These are phyloP conservation scores for Plasmodium falciparum DNA, from an alignment of 169 alveolate genomes.

Conservation along the genomic window DNA sequence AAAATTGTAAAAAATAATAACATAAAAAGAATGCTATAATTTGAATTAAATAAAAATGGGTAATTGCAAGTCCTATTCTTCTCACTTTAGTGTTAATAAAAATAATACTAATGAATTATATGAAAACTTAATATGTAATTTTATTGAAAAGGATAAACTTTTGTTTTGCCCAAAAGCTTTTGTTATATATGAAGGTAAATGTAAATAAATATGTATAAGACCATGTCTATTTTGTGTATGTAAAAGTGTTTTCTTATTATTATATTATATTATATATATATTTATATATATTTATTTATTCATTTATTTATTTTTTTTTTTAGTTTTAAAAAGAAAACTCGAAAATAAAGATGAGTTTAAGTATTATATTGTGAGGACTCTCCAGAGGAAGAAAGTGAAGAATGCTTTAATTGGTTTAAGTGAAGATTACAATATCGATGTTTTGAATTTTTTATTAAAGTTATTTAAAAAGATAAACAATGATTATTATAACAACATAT, in stretches of 20 bases:
- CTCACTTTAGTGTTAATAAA: slow-evolving; percentile 43
- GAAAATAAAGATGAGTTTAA: slow-evolving; percentile 43
- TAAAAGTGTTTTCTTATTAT: no score
- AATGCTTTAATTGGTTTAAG: slow-evolving; percentile 39
- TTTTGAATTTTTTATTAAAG: slow-evolving; percentile 65
- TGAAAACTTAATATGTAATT: slow-evolving; percentile 71
- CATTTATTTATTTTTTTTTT: not conserved
- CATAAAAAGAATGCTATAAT: slow-evolving; percentile 1
- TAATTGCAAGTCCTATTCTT: slow-evolving; percentile 56
- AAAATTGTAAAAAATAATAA: not conserved
- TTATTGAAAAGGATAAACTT: slow-evolving; percentile 44
- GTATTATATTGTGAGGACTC: slow-evolving; percentile 19
- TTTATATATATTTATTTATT: not conserved
- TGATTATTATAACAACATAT: slow-evolving; percentile 54
- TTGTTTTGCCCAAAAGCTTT: slow-evolving; percentile 52
- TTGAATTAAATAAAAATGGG: slow-evolving; percentile 39
- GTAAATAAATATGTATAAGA: not conserved
- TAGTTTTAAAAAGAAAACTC: slow-evolving; percentile 37
- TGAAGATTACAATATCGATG: slow-evolving; percentile 51
- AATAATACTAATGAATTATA: slow-evolving; percentile 52
- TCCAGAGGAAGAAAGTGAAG: slow-evolving; percentile 52
- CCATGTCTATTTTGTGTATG: no score
- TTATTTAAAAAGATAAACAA: slow-evolving; percentile 64
- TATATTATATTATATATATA: not conserved
- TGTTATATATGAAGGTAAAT: slow-evolving; percentile 66